A percentile compares a stretch with the other conserved stretches of the same genome.
Evolutionary conservation across 345 rosid species (phyloP).

Genomic region (thale cress (Arabidopsis thaliana)): TAIR10.1 NC_003076.8:18415501-18416000

Average conservation of each 20-base stretch:
- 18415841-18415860: too few relatives aligned
- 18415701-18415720: constrained; percentile 74
- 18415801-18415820: constrained; percentile 20
- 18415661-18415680: constrained; percentile 84
- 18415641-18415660: constrained; percentile 79
- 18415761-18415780: constrained; percentile 54
- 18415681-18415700: constrained; percentile 85
- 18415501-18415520: constrained; percentile 47
- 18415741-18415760: constrained; percentile 87
- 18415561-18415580: constrained; percentile 76
- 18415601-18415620: constrained; percentile 74
- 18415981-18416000: too few relatives aligned
- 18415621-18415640: constrained; percentile 58
- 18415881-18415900: too few relatives aligned
- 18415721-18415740: constrained; percentile 63
- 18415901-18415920: too few relatives aligned
- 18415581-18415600: constrained; percentile 89
- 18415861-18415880: too few relatives aligned
- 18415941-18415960: too few relatives aligned
- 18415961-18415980: too few relatives aligned
- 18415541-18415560: constrained; percentile 95
- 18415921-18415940: too few relatives aligned
- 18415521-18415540: constrained; percentile 71
- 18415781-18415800: constrained; percentile 52
- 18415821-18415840: too few relatives aligned